phyloP scores from a whole-genome alignment of 2,329 filamentous ascomycete genomes.

The Pestalotiopsis sp. region DNA sequence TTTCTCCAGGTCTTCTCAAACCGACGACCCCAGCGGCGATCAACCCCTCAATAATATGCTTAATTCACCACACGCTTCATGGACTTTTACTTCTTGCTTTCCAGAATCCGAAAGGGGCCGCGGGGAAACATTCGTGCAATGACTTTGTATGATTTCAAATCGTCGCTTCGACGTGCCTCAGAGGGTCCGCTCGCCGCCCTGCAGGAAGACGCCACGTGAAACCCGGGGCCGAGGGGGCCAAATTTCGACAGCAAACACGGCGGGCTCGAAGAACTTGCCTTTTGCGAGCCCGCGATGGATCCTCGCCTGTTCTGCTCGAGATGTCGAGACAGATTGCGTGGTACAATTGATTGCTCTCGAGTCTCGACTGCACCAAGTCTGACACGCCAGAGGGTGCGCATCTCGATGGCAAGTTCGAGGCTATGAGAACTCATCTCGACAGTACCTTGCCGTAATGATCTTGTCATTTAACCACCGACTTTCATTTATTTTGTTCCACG shows the following conservation, averaged over 20 bases:
- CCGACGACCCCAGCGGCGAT: not conserved
- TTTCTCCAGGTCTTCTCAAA: slow-evolving; percentile 14
- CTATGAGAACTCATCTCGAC: not conserved
- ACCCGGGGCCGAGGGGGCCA: not conserved
- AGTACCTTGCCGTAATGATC: not conserved
- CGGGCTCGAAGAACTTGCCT: too few relatives aligned
- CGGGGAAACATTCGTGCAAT: not conserved
- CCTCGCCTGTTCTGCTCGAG: too few relatives aligned
- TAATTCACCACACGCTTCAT: slow-evolving; percentile 1
- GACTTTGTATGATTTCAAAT: not conserved
- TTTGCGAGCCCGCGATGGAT: too few relatives aligned
- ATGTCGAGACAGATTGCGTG: too few relatives aligned
- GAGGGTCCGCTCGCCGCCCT: not conserved
- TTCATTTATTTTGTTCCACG: not conserved
- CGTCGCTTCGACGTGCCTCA: not conserved
- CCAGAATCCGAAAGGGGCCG: not conserved
- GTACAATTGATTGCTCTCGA: not conserved
- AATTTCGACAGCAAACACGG: too few relatives aligned
- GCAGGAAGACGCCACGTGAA: not conserved
- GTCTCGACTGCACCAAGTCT: not conserved
- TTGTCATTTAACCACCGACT: not conserved
- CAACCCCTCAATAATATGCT: slow-evolving; percentile 9
- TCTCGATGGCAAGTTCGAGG: not conserved
- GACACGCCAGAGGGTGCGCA: not conserved
- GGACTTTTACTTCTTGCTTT: not conserved